Conservation (phyloP, 116 monocot genomes). For the Posidonia oceanica region DNA sequence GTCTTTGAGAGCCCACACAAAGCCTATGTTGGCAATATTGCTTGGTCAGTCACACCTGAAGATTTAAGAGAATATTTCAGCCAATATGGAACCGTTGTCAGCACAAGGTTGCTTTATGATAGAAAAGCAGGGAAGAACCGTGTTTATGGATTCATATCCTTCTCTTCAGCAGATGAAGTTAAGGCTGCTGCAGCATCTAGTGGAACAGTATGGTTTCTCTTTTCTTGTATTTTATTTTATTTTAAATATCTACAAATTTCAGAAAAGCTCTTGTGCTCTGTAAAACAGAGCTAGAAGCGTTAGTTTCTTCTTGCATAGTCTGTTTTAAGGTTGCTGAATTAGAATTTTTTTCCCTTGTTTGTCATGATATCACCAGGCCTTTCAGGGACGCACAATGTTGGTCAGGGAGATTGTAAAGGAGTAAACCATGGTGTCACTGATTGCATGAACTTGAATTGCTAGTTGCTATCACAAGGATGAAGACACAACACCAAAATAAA, state of each 20-base stretch:
- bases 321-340: neutral
- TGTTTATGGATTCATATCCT: slow-evolving; percentile 82
- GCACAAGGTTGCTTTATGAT: slow-evolving; percentile 64
- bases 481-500: neutral
- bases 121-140: slow-evolving; percentile 59
- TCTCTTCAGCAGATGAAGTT: slow-evolving; percentile 45
- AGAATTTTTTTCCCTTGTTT: neutral
- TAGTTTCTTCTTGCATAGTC: neutral
- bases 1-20: slow-evolving; percentile 70
- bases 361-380: neutral
- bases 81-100: slow-evolving; percentile 68
- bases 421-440: neutral
- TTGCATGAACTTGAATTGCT: neutral
- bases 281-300: too few species aligned
- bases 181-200: slow-evolving; percentile 32
- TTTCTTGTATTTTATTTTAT: neutral
- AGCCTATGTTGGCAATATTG: slow-evolving; percentile 67
- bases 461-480: neutral
- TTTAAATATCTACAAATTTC: too few species aligned
- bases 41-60: slow-evolving; percentile 58
- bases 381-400: slow-evolving; percentile 2
- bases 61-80: slow-evolving; percentile 60
- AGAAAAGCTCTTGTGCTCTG: too few species aligned
- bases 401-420: slow-evolving; percentile 1
- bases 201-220: slow-evolving; percentile 35